These are phyloP conservation scores for Macrophomina pseudophaseolina DNA, from an alignment of 2,329 filamentous ascomycete species.

Conservation along the genomic window DNA sequence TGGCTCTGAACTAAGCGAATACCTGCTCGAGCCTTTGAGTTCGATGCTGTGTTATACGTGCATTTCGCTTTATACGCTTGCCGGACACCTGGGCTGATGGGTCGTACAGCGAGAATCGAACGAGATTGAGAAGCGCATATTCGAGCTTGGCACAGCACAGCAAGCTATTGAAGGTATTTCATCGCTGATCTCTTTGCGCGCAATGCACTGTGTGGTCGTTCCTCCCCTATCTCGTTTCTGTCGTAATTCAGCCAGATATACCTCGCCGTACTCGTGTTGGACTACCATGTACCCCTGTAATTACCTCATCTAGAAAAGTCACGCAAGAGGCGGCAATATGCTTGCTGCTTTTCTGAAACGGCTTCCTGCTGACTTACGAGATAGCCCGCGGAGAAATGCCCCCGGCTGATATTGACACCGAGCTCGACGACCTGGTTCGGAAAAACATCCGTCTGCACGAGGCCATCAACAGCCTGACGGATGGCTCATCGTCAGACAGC, in stretches of 20 bases:
- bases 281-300: too few species aligned
- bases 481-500: constrained; percentile 50
- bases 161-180: constrained; percentile 23
- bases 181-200: not conserved
- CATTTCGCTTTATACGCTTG: not conserved
- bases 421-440: constrained; percentile 52
- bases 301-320: not conserved
- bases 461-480: constrained; percentile 50
- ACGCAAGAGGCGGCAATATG: not conserved
- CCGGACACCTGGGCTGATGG: not conserved
- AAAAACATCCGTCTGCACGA: constrained; percentile 56
- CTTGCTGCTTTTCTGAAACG: not conserved
- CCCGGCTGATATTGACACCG: constrained; percentile 49
- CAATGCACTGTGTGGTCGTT: not conserved
- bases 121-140: constrained; percentile 26
- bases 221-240: not conserved
- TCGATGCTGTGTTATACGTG: not conserved
- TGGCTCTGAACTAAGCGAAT: not conserved
- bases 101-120: constrained; percentile 25
- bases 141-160: constrained; percentile 23
- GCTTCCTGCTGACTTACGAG: constrained; percentile 14
- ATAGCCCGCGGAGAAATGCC: constrained; percentile 42
- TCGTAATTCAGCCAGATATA: not conserved
- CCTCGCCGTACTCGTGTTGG: not conserved
- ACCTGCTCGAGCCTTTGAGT: not conserved